Evolutionary conservation across 495 filamentous ascomycete genomes (phyloP).

Genomic region (Aspergillus indologenus): DNA sequence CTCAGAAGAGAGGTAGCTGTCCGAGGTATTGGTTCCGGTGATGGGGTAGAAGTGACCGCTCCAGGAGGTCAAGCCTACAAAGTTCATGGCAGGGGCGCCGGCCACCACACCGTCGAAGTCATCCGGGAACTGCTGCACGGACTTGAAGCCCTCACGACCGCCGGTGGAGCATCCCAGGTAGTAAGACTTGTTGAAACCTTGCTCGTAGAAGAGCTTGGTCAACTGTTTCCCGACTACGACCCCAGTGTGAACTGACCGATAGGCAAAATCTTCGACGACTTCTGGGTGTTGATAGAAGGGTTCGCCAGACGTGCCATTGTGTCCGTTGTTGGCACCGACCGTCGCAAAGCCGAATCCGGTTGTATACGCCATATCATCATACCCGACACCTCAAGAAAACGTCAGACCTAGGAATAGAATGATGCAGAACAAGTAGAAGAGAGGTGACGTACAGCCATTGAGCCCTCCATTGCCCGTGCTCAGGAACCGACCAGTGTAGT

Average conservation of each 20-base stretch:
- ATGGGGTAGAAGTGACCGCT: constrained; percentile 51
- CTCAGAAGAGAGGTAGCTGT: constrained; percentile 49
- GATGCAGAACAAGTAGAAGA: not conserved
- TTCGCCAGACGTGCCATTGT: not conserved
- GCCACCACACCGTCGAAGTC: constrained; percentile 67
- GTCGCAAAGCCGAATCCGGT: not conserved
- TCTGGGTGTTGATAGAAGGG: not conserved
- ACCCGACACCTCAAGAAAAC: not conserved
- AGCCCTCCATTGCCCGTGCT: constrained; percentile 57
- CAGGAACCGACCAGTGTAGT: constrained; percentile 51
- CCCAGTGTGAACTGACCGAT: constrained; percentile 49
- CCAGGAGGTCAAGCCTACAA: constrained; percentile 52
- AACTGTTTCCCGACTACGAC: constrained; percentile 51
- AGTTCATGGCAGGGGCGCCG: constrained; percentile 52
- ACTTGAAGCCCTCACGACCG: constrained; percentile 53
- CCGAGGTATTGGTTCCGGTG: constrained; percentile 42
- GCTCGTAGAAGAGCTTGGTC: constrained; percentile 46
- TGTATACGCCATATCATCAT: not conserved
- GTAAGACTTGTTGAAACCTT: constrained; percentile 46
- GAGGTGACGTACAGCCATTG: constrained; percentile 46
- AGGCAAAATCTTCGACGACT: constrained; percentile 49
- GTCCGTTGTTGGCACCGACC: not conserved
- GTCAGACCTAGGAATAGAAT: constrained; percentile 5
- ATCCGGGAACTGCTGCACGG: constrained; percentile 47
- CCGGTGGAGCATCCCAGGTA: constrained; percentile 58